Evolutionary conservation across 2,329 filamentous ascomycete species (phyloP).

Genomic region (Orbilia javanica): DNA sequence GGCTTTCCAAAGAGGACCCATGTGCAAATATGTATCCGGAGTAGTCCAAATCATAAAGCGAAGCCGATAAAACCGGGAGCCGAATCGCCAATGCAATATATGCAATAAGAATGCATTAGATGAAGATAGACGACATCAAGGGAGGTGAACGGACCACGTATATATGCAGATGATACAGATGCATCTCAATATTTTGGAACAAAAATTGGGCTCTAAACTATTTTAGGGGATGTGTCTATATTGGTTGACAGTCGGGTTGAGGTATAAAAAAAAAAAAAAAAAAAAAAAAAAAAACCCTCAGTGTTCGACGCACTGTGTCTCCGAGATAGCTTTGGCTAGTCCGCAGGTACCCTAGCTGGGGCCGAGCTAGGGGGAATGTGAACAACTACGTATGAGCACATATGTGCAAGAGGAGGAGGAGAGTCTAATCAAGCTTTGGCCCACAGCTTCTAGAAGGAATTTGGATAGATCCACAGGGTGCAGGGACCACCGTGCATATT

Average conservation of each 20-base stretch:
- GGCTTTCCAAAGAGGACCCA: conserved; percentile 14
- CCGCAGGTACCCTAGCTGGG: too few relatives aligned
- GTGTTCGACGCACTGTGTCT: neutral
- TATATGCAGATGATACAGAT: conserved; percentile 23
- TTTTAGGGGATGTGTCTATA: conserved; percentile 8
- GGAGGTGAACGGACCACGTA: conserved; percentile 18
- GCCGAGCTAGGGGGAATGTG: neutral
- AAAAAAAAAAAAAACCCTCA: conserved; percentile 41
- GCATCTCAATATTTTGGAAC: conserved; percentile 29
- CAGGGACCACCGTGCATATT: conserved; percentile 54
- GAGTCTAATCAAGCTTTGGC: conserved; percentile 1
- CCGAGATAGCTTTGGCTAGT: conserved; percentile 13
- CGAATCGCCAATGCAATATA: conserved; percentile 24
- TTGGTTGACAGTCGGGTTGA: neutral
- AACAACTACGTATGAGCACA: neutral
- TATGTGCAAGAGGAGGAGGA: neutral
- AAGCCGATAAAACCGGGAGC: conserved; percentile 15
- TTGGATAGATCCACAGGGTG: conserved; percentile 42
- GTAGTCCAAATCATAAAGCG: conserved; percentile 11
- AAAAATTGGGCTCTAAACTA: neutral
- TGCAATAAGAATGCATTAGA: conserved; percentile 11
- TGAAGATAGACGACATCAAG: conserved; percentile 17
- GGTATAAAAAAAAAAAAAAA: conserved; percentile 37
- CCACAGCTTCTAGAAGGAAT: conserved; percentile 52
- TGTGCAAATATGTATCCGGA: conserved; percentile 1